These are phyloP conservation scores for barrel medic (Medicago truncatula) DNA, from an alignment of 306 rosid genomes.

Conservation along the genomic window MtrunA17r5.0-ANR NC_053049.1:16666001-16666500, in stretches of 20 bases:
- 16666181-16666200: slow-evolving; percentile 47
- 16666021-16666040: background rate
- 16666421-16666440: too few species aligned
- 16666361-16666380: background rate
- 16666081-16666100: slow-evolving; percentile 69
- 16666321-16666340: slow-evolving; percentile 17
- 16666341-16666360: background rate
- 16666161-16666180: slow-evolving; percentile 46
- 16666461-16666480: too few species aligned
- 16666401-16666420: too few species aligned
- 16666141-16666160: slow-evolving; percentile 78
- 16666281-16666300: slow-evolving; percentile 42
- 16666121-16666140: slow-evolving; percentile 89
- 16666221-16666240: slow-evolving; percentile 35
- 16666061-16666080: slow-evolving; percentile 65
- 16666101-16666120: slow-evolving; percentile 82
- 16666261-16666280: background rate
- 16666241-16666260: slow-evolving; percentile 32
- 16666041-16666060: background rate
- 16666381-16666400: background rate
- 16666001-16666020: background rate
- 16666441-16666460: background rate
- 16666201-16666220: slow-evolving; percentile 29
- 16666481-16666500: too few species aligned
- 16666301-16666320: slow-evolving; percentile 41